Percentiles rank a stretch among this genome's conserved stretches.
Evolutionary conservation across 495 filamentous ascomycete species (phyloP).

Genomic region (Xylaria flabelliformis): DNA sequence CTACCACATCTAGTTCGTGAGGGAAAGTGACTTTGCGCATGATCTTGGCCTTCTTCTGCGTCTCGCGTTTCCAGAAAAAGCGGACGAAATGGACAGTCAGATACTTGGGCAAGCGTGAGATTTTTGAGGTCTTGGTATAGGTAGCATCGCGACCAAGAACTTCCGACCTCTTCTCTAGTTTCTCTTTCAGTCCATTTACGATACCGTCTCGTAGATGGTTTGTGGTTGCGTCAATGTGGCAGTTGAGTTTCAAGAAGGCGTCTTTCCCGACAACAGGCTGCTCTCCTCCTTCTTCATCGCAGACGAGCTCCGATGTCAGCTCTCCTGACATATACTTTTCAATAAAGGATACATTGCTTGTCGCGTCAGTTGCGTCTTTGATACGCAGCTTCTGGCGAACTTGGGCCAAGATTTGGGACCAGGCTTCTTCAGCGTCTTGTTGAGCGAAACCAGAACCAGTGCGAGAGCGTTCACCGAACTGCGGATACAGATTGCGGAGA

Average conservation of each 20-base stretch:
- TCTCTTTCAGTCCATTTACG: conserved; percentile 77
- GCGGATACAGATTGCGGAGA: conserved; percentile 82
- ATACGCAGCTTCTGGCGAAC: conserved; percentile 80
- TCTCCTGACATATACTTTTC: conserved; percentile 88
- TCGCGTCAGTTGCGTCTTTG: conserved; percentile 54
- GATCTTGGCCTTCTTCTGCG: conserved; percentile 98
- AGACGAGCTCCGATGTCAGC: conserved; percentile 77
- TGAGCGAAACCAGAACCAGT: conserved; percentile 86
- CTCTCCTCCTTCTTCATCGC: conserved; percentile 86
- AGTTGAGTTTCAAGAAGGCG: conserved; percentile 89
- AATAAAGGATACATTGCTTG: conserved; percentile 71
- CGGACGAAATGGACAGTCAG: conserved; percentile 96
- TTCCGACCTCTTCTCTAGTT: conserved; percentile 87
- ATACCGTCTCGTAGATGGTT: conserved; percentile 93
- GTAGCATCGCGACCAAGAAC: conserved; percentile 75
- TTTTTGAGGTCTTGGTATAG: conserved; percentile 89
- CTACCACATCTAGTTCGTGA: conserved; percentile 87
- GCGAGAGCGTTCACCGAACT: conserved; percentile 87
- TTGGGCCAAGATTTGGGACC: conserved; percentile 93
- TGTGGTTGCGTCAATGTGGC: conserved; percentile 84
- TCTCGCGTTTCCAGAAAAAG: conserved; percentile 95
- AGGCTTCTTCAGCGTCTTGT: conserved; percentile 97
- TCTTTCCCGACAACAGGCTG: conserved; percentile 70
- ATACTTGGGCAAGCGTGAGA: conserved; percentile 90
- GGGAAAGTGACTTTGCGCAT: conserved; percentile 98